Evolutionary conservation across 345 rosid species (phyloP).

Genomic region (Brassica juncea): DNA sequence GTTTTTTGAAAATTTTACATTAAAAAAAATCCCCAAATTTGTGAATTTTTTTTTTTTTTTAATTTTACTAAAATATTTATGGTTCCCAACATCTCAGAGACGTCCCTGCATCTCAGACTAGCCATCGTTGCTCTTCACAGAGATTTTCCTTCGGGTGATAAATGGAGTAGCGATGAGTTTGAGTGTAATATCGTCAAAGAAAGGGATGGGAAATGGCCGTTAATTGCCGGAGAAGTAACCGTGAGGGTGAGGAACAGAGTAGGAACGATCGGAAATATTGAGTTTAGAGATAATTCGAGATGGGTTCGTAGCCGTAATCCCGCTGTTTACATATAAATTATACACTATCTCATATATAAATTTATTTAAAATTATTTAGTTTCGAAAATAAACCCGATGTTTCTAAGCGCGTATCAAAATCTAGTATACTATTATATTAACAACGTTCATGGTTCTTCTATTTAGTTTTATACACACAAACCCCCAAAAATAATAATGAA

Average conservation of each 20-base stretch:
- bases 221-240: slow-evolving; percentile 74
- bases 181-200: slow-evolving; percentile 61
- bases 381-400: no score
- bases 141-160: slow-evolving; percentile 55
- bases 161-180: slow-evolving; percentile 71
- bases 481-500: background rate
- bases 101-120: slow-evolving; percentile 41
- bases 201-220: slow-evolving; percentile 83
- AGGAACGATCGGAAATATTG: slow-evolving; percentile 58
- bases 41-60: no score
- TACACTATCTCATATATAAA: no score
- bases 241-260: slow-evolving; percentile 57
- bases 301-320: slow-evolving; percentile 73
- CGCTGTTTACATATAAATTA: no score
- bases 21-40: no score
- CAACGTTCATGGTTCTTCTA: background rate
- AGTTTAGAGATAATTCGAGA: slow-evolving; percentile 89
- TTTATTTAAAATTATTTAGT: no score
- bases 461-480: background rate
- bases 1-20: no score
- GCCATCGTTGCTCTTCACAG: slow-evolving; percentile 80
- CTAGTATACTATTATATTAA: background rate
- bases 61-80: no score
- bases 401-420: no score
- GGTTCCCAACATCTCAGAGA: no score